phyloP scores from a whole-genome alignment of 78 protist genomes.

The Dictyostelium purpureum region DNA sequence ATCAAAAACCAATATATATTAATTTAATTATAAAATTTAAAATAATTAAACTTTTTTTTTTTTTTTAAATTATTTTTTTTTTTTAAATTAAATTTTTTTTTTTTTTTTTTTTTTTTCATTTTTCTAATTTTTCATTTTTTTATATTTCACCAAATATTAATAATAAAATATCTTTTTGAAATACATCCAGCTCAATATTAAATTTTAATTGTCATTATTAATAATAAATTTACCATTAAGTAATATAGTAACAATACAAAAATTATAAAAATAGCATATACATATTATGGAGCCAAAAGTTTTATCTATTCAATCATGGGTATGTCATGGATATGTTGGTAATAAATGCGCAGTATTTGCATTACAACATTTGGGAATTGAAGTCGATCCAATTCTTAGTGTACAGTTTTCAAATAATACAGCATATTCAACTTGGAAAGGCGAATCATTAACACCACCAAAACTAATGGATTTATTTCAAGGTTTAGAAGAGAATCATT shows the following conservation, averaged over 20 bases:
- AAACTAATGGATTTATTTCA: constrained; percentile 63
- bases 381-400: constrained; percentile 86
- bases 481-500: constrained; percentile 73
- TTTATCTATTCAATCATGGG: constrained; percentile 89
- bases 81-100: not conserved
- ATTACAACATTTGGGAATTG: constrained; percentile 88
- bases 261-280: too few relatives aligned
- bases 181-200: too few relatives aligned
- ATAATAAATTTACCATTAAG: not conserved
- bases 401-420: constrained; percentile 93
- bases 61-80: too few relatives aligned
- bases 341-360: constrained; percentile 87
- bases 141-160: too few relatives aligned
- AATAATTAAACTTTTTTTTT: too few relatives aligned
- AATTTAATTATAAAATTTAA: too few relatives aligned
- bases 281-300: constrained; percentile 51
- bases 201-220: too few relatives aligned
- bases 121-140: not conserved
- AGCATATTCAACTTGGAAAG: constrained; percentile 80
- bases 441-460: constrained; percentile 77
- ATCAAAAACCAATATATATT: too few relatives aligned
- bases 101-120: not conserved
- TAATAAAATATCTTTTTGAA: too few relatives aligned
- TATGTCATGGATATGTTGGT: constrained; percentile 90
- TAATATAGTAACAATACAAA: not conserved